Percentiles rank a stretch among this genome's conserved stretches.
These are phyloP conservation scores for Dothistroma pini DNA, from an alignment of 2,329 filamentous ascomycete species.

Conservation along the genomic window DNA sequence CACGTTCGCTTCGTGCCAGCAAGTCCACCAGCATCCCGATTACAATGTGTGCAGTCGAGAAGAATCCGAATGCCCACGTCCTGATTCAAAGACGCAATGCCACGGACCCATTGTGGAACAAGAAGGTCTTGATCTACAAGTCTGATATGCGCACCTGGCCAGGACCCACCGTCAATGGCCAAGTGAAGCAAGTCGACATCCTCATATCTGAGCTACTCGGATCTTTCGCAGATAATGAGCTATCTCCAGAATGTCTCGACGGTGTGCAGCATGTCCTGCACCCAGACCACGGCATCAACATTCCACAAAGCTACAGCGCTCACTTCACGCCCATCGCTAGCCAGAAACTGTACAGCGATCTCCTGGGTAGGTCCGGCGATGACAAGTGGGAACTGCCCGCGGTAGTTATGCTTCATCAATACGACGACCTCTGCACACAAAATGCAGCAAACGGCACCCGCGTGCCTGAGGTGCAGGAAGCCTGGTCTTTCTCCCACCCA, in stretches of 20 bases:
- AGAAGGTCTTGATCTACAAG: constrained; percentile 80
- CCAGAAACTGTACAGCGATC: constrained; percentile 79
- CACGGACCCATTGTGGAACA: constrained; percentile 64
- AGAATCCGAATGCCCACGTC: constrained; percentile 97
- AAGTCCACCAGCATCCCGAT: constrained; percentile 71
- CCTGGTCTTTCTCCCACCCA: constrained; percentile 79
- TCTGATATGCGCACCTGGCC: constrained; percentile 98
- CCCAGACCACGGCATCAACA: constrained; percentile 79
- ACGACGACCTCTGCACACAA: constrained; percentile 75
- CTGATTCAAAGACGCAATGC: constrained; percentile 84
- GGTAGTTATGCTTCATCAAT: constrained; percentile 86
- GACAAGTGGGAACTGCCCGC: constrained; percentile 86
- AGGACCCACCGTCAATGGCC: constrained; percentile 60
- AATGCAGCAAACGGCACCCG: constrained; percentile 44
- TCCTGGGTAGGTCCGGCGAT: constrained; percentile 58
- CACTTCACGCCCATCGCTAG: constrained; percentile 89
- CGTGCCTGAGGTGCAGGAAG: constrained; percentile 60
- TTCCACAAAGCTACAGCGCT: constrained; percentile 88
- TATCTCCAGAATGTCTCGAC: constrained; percentile 93
- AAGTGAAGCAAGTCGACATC: constrained; percentile 75
- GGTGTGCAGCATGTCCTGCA: constrained; percentile 90
- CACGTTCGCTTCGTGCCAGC: constrained; percentile 78
- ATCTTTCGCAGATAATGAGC: constrained; percentile 94
- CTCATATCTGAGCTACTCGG: constrained; percentile 90
- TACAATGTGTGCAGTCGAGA: constrained; percentile 89